A percentile compares a stretch with the other conserved stretches of the same genome.
Conservation (phyloP, 352 stramenopile species). For the Phytophthora niederhauseri region DNA sequence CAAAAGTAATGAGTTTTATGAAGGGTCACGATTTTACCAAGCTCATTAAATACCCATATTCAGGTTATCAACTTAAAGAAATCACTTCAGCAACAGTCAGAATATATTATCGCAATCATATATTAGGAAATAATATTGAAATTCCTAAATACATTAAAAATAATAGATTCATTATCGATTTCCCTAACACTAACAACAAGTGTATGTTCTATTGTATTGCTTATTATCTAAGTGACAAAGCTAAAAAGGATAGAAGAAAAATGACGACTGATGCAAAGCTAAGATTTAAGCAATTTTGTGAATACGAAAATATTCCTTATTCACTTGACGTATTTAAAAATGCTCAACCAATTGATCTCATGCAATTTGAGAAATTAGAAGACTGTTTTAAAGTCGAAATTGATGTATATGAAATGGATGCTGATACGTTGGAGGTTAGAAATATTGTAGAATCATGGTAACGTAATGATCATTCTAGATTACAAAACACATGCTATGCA, state of each 20-base stretch:
- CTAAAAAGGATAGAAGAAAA: not conserved
- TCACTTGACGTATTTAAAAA: slow-evolving; percentile 1
- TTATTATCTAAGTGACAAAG: slow-evolving; percentile 7
- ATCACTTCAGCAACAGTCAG: slow-evolving; percentile 13
- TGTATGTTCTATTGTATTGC: slow-evolving; percentile 25
- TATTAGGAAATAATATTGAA: slow-evolving; percentile 13
- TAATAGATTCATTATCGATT: slow-evolving; percentile 22
- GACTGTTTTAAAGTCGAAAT: slow-evolving; percentile 13
- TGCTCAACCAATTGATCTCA: slow-evolving; percentile 20
- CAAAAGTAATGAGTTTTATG: slow-evolving; percentile 5
- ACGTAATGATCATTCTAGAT: not conserved
- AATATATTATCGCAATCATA: slow-evolving; percentile 26
- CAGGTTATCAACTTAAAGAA: slow-evolving; percentile 12
- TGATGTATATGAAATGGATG: slow-evolving; percentile 17
- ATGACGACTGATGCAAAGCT: not conserved
- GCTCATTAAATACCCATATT: slow-evolving; percentile 1
- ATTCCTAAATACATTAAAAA: slow-evolving; percentile 19
- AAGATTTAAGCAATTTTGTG: not conserved
- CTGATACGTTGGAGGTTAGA: not conserved
- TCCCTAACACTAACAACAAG: slow-evolving; percentile 18
- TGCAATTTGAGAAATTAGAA: slow-evolving; percentile 21
- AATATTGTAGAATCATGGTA: not conserved
- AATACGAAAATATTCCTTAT: not conserved
- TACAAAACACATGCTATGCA: not conserved
- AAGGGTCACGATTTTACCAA: slow-evolving; percentile 9